Evolutionary conservation across 768 basidiomycete species (phyloP).

Genomic region (Austroboletus eburneus): DNA sequence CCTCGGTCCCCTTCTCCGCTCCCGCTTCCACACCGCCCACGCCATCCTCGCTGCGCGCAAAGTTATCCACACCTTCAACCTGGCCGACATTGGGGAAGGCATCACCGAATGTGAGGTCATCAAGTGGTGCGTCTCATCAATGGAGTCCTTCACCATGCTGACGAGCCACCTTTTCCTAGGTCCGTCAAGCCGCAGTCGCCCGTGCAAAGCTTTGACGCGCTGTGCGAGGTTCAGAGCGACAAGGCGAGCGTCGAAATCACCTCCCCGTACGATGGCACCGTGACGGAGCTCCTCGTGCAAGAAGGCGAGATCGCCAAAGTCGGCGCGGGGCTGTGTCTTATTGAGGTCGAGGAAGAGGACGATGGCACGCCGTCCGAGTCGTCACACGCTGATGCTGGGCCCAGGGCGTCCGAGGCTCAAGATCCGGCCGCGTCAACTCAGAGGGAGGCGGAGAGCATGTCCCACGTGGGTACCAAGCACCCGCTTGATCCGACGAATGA

Average conservation of each 20-base stretch:
- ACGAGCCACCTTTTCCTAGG: slow-evolving; percentile 41
- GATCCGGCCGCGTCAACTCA: slow-evolving; percentile 11
- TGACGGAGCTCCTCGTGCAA: slow-evolving; percentile 67
- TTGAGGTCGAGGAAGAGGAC: slow-evolving; percentile 70
- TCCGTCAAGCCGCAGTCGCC: slow-evolving; percentile 48
- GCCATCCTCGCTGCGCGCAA: slow-evolving; percentile 31
- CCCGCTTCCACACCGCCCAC: slow-evolving; percentile 35
- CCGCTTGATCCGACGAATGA: slow-evolving; percentile 59
- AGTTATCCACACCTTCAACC: slow-evolving; percentile 59
- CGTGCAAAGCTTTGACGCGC: slow-evolving; percentile 61
- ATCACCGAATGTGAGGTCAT: slow-evolving; percentile 90
- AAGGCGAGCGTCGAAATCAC: slow-evolving; percentile 92
- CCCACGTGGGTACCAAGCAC: slow-evolving; percentile 35
- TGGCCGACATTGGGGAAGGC: slow-evolving; percentile 87
- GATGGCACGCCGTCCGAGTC: neutral
- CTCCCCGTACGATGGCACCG: slow-evolving; percentile 74
- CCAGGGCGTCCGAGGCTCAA: no score
- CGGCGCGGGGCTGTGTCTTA: slow-evolving; percentile 69
- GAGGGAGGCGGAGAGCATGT: neutral
- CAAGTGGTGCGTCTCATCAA: slow-evolving; percentile 56
- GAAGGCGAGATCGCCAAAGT: slow-evolving; percentile 86
- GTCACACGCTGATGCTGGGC: no score
- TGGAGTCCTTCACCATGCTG: no score
- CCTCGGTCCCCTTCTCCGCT: slow-evolving; percentile 27
- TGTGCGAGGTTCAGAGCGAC: slow-evolving; percentile 88